Base-by-base conservation (phyloP, 1,139 yeast species). In the Pichia sp. region DNA sequence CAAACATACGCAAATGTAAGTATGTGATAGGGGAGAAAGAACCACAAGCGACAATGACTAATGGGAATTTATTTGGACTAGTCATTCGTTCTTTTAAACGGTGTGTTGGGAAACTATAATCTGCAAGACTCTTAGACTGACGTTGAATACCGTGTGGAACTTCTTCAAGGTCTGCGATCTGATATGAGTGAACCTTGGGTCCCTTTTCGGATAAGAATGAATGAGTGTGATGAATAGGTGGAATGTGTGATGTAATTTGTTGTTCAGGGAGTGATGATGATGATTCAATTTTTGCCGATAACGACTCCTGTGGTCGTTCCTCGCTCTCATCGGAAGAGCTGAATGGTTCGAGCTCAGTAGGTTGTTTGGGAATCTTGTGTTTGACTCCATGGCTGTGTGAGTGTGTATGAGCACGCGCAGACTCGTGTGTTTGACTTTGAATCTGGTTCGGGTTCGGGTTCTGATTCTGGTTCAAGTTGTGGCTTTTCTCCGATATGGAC, bases 1-100 rank as follows among this genome's bases (percentile, higher is more conserved):
- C 98, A 62, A 91, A 91, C 97, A 91, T 91, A 43, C 99, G 72
- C 54, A 91, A 64, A 60, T 91, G 98, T 40, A 91, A 67, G 58
- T 91, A 91, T 0, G 98, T 91, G 37, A 91, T 77, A 25, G 99
- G 99, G 1, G 95, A 84, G 55, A 91, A 91, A 6, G 96, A 86
- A 6, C 99, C 98, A 61, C 98, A 91, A 2, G 98, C 97, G 21
- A 91, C 97, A 39, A 91, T 73, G 13, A 91, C 96, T 47, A 91
- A 67, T 1, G 99, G 98, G 47, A 79, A 72, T 60, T 88, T 88
- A 42, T 79, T 66, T 39, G 83, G 77, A 51, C 87, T 94, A 42
- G 74, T 64, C 54, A 91, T 62, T 34, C 72, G 72, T 22, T 78
- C 74, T 22, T 87, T 82, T 39, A 91, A 66, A 43, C 97, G 66